Conservation (phyloP, 2,329 filamentous ascomycete species). For the Alternaria panax region DNA sequence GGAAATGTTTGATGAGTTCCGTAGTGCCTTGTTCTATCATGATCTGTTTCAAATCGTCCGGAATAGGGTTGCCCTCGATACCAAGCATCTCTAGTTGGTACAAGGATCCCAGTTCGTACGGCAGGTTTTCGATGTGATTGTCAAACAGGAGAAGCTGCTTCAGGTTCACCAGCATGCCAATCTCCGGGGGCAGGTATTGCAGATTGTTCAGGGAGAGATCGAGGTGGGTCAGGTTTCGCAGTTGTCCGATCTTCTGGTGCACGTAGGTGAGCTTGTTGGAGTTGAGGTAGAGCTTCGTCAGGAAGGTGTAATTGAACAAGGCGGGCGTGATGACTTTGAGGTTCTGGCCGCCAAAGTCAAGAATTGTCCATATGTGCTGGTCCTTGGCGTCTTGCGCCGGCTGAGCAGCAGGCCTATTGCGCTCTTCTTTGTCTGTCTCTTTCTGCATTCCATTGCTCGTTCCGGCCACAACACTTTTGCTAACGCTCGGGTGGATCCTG, state of each 20-base stretch:
- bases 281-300: constrained; percentile 90
- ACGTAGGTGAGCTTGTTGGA: constrained; percentile 87
- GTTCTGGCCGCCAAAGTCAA: constrained; percentile 97
- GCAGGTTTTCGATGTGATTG: constrained; percentile 83
- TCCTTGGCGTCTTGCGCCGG: constrained; percentile 49
- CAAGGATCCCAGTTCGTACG: constrained; percentile 85
- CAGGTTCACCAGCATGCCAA: constrained; percentile 95
- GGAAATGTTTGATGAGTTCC: constrained; percentile 80
- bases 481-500: constrained; percentile 72
- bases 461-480: constrained; percentile 68
- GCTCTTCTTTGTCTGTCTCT: constrained; percentile 62
- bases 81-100: constrained; percentile 89
- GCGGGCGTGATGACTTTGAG: constrained; percentile 80
- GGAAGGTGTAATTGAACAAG: constrained; percentile 85
- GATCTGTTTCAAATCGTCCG: constrained; percentile 77
- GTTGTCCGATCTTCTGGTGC: constrained; percentile 80
- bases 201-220: constrained; percentile 91
- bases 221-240: constrained; percentile 81
- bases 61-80: constrained; percentile 88
- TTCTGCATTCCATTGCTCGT: constrained; percentile 59
- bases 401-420: constrained; percentile 72
- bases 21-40: constrained; percentile 89
- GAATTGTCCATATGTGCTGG: constrained; percentile 84
- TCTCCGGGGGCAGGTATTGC: constrained; percentile 80
- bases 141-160: constrained; percentile 87